phyloP scores from a whole-genome alignment of 208 protist genomes.

The Trypanosoma mega region DNA sequence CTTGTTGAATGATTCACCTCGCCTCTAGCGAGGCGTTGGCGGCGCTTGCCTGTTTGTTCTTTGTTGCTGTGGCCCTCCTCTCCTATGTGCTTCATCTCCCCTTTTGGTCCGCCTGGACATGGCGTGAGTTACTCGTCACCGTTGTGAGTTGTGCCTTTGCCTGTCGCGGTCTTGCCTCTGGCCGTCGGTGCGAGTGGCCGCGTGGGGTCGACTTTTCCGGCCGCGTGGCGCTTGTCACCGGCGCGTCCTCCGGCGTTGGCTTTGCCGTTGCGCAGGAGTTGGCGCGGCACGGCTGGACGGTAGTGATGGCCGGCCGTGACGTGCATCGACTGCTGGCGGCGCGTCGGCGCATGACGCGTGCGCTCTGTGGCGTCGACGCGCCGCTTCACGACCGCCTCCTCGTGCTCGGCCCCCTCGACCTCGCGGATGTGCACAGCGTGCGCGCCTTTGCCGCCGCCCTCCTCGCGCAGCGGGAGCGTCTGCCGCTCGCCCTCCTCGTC shows the following conservation, averaged over 20 bases:
- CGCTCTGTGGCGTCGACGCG: neutral
- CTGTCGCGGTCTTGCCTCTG: slow-evolving; percentile 48
- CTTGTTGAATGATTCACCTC: slow-evolving; percentile 58
- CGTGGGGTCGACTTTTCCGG: slow-evolving; percentile 45
- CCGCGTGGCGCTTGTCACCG: slow-evolving; percentile 75
- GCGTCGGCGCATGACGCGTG: slow-evolving; percentile 38
- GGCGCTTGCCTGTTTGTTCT: slow-evolving; percentile 24
- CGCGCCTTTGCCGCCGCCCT: slow-evolving; percentile 56
- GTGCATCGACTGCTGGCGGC: slow-evolving; percentile 53
- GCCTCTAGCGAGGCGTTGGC: slow-evolving; percentile 60
- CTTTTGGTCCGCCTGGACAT: slow-evolving; percentile 7
- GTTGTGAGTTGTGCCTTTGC: slow-evolving; percentile 34
- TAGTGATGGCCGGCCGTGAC: slow-evolving; percentile 69
- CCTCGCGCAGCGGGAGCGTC: slow-evolving; percentile 26
- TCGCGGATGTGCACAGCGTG: slow-evolving; percentile 63
- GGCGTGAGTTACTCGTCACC: slow-evolving; percentile 12
- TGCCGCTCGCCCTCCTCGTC: slow-evolving; percentile 66
- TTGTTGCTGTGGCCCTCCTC: slow-evolving; percentile 24
- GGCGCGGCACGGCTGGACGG: slow-evolving; percentile 68
- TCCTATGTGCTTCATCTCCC: slow-evolving; percentile 12
- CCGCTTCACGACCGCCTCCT: slow-evolving; percentile 36
- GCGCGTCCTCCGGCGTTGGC: slow-evolving; percentile 78
- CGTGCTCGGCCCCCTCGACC: slow-evolving; percentile 71
- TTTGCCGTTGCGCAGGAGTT: slow-evolving; percentile 70
- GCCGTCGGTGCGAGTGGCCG: slow-evolving; percentile 63